A percentile compares a stretch with the other conserved stretches of the same genome.
These are phyloP conservation scores for Rhodamnia rubescens DNA, from an alignment of 345 rosid genomes.

Conservation along the genomic window DNA sequence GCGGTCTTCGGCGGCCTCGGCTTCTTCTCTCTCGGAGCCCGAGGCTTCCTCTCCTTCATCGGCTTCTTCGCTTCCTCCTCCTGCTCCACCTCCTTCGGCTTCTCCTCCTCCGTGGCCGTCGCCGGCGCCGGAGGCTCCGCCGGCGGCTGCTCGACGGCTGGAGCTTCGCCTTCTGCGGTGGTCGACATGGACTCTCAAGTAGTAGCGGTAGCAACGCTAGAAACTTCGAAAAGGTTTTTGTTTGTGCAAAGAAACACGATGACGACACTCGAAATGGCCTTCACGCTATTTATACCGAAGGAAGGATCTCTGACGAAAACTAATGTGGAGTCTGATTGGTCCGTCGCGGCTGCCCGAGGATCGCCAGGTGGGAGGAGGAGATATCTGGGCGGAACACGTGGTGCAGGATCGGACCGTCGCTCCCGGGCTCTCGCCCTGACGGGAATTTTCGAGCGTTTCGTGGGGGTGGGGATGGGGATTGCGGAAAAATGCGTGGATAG, in stretches of 20 bases:
- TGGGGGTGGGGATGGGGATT: background rate
- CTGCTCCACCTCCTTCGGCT: constrained; percentile 4
- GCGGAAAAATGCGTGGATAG: background rate
- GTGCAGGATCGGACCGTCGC: background rate
- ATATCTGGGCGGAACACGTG: constrained; percentile 41
- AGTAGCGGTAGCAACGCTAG: no score
- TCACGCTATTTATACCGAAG: constrained; percentile 14
- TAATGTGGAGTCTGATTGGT: constrained; percentile 13
- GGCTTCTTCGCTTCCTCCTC: constrained; percentile 15
- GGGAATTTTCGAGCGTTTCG: background rate
- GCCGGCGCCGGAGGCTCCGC: background rate
- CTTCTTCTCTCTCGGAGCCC: constrained; percentile 28
- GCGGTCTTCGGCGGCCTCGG: constrained; percentile 27
- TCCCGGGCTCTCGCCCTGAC: background rate
- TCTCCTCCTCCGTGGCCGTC: constrained; percentile 6
- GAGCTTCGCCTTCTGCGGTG: constrained; percentile 15
- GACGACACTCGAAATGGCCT: background rate
- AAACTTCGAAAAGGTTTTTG: background rate
- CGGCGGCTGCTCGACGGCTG: background rate
- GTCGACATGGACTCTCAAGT: constrained; percentile 8
- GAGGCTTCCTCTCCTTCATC: constrained; percentile 24
- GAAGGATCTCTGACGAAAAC: background rate
- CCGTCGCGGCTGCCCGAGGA: background rate
- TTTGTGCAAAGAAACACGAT: background rate
- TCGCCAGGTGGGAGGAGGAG: constrained; percentile 23